These are phyloP conservation scores for Fraxinus cuspidata DNA, from an alignment of 257 asterid species.

Conservation along the genomic window DNA sequence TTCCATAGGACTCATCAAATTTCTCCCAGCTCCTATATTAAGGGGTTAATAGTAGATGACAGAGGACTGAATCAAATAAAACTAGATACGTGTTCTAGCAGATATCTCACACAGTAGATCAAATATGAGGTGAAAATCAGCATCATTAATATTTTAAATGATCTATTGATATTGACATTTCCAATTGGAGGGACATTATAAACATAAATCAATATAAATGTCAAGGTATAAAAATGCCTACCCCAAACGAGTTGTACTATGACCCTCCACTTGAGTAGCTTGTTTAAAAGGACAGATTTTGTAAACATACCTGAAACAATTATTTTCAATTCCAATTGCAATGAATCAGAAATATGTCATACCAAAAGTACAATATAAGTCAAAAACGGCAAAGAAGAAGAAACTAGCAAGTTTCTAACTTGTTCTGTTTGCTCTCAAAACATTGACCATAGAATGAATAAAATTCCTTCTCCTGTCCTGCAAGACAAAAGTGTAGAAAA, in stretches of 20 bases:
- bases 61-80: not conserved
- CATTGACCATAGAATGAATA: slow-evolving; percentile 91
- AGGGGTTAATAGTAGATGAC: slow-evolving; percentile 21
- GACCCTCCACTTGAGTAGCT: slow-evolving; percentile 92
- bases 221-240: slow-evolving; percentile 35
- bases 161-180: not conserved
- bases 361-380: not conserved
- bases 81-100: not conserved
- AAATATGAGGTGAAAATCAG: not conserved
- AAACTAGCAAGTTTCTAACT: slow-evolving; percentile 45
- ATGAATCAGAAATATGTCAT: slow-evolving; percentile 20
- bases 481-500: slow-evolving; percentile 38
- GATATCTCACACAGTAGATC: not conserved
- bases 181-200: not conserved
- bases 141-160: not conserved
- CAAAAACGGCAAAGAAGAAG: slow-evolving; percentile 18
- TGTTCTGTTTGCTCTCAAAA: slow-evolving; percentile 88
- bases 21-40: slow-evolving; percentile 83
- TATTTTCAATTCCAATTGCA: slow-evolving; percentile 18
- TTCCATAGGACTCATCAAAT: slow-evolving; percentile 75
- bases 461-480: slow-evolving; percentile 96
- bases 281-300: slow-evolving; percentile 88
- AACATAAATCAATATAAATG: slow-evolving; percentile 19
- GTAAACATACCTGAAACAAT: slow-evolving; percentile 76
- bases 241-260: slow-evolving; percentile 96